Base-by-base conservation (phyloP, 768 basidiomycete species). In the Pleurotus pulmonarius region DNA sequence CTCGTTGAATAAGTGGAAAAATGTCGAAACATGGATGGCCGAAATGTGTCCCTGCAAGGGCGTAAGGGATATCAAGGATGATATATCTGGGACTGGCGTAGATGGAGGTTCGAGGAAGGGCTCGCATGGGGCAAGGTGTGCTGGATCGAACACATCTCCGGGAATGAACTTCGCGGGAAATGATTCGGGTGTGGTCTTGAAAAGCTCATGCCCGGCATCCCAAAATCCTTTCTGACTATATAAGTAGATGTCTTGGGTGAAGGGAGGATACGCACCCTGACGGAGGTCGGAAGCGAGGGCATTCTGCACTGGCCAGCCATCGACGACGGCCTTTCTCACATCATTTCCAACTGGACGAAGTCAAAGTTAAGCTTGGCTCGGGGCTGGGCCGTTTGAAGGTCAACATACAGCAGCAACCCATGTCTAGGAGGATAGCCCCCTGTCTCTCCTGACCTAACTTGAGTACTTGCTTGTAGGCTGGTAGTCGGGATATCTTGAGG, bases 161-260 rank as follows among this genome's bases (percentile, higher is more conserved):
- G 74, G 66, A 12, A 88, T 53, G 63, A 88, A 88, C 0, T 71
- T 65, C 0, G 74, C 81, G 1, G 83, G 80, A 65, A 83, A 87
- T 0, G 76, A 72, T 39, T 76, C 68, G 0, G 78, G 76, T 0
- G 73, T 81, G 2, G 79, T 75, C 49, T 67, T 75, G 69, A 86
- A 89, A 15, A 88, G 72, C 41, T 79, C 72, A 59, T 88, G 85
- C 1, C 86, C 86, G 5, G 79, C 71, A 4, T 81, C 73, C 85
- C 85, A 87, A 58, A 83, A 82, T 13, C 70, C 85, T 86, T 56
- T n/a, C 26, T 16, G 26, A 18, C 20, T 7, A 29, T 16, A 25
- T 49, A 16, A 49, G 29, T 16, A 34, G 24, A 13, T 48, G 18
- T 26, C 16, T n/a, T 13, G 16, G 49, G n/a, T 25, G 3, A 34